These are phyloP conservation scores for Bryoerythrophyllum caledonicum DNA, from an alignment of 225 moss, liverwort and hornwort genomes.

Conservation along the genomic window DNA sequence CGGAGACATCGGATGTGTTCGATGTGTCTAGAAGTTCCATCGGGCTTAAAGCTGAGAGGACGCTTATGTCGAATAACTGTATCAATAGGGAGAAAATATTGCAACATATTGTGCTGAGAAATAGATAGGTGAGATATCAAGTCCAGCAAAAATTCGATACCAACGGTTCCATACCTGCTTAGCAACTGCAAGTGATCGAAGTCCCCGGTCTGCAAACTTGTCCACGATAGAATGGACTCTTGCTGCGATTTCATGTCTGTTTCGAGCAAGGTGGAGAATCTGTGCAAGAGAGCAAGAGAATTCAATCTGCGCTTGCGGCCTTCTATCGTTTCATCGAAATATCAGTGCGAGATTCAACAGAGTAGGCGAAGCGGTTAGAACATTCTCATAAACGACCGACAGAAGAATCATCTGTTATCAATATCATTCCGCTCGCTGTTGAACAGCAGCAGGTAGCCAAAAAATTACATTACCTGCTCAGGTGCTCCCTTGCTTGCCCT, in stretches of 20 bases:
- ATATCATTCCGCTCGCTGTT: background rate
- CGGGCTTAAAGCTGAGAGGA: background rate
- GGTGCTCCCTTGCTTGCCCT: conserved; percentile 68
- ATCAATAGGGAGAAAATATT: background rate
- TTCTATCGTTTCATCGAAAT: background rate
- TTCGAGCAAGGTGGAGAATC: conserved; percentile 52
- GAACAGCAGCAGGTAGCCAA: background rate
- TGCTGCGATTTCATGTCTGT: conserved; percentile 39
- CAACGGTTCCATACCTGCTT: conserved; percentile 28
- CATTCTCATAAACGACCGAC: background rate
- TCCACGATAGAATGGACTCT: conserved; percentile 51
- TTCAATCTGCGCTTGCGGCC: background rate
- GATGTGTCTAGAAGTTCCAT: background rate
- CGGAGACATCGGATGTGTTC: background rate
- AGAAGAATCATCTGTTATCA: background rate
- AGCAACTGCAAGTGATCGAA: conserved; percentile 60
- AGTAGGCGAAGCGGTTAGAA: background rate
- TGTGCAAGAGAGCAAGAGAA: conserved; percentile 20
- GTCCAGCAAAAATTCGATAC: background rate
- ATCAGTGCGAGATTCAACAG: background rate
- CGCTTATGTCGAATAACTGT: background rate
- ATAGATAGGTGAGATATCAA: background rate
- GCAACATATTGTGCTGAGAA: background rate
- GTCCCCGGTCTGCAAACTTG: conserved; percentile 60
- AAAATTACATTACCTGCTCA: conserved; percentile 39